phyloP scores from a whole-genome alignment of 495 filamentous ascomycete species.

The Margaritispora aquatica region DNA sequence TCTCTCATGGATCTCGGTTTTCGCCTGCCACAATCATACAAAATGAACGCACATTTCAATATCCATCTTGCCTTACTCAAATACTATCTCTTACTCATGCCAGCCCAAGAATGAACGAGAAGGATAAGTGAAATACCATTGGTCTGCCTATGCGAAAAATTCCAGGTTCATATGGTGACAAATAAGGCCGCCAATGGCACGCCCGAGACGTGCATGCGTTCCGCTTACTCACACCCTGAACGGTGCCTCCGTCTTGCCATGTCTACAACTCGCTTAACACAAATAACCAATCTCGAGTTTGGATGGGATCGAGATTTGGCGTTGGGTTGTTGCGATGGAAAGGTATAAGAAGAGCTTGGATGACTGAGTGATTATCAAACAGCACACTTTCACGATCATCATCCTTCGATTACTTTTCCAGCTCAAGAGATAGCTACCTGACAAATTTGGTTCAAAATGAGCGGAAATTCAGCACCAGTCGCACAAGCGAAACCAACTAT shows the following conservation, averaged over 20 bases:
- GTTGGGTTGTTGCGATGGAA: background rate
- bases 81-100: background rate
- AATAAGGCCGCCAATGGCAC: background rate
- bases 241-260: background rate
- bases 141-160: background rate
- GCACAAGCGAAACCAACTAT: slow-evolving; percentile 11
- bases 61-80: no score
- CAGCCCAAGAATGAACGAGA: background rate
- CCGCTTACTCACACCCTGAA: background rate
- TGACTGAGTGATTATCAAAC: background rate
- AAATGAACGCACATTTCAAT: no score
- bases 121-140: background rate
- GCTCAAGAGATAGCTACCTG: background rate
- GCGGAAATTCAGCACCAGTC: background rate
- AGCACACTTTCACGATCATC: no score
- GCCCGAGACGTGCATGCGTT: background rate
- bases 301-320: background rate
- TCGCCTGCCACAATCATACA: no score
- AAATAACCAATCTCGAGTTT: background rate
- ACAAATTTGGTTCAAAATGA: slow-evolving; percentile 2
- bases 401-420: no score
- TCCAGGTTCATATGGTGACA: background rate
- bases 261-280: no score
- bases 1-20: no score
- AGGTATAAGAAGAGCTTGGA: background rate